These are phyloP conservation scores for Candida caryicola DNA, from an alignment of 805 yeast genomes.

Conservation along the genomic window DNA sequence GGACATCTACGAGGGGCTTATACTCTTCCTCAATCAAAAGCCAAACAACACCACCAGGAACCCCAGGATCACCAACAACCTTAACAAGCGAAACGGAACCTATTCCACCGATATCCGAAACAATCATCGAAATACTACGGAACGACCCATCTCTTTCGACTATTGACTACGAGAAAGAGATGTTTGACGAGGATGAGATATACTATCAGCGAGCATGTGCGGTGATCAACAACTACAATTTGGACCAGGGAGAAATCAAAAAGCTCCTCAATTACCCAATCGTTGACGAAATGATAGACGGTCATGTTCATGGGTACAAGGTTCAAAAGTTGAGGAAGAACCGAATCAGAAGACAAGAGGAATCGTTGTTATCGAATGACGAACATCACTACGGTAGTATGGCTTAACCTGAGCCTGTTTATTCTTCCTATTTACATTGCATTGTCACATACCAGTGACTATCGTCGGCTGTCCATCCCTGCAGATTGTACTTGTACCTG, in stretches of 20 bases:
- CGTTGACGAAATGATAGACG: constrained; percentile 39
- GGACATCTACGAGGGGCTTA: constrained; percentile 33
- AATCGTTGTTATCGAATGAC: constrained; percentile 11
- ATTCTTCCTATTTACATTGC: constrained; percentile 6
- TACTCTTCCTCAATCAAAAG: constrained; percentile 27
- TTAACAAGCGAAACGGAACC: constrained; percentile 3
- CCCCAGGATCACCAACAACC: constrained; percentile 19
- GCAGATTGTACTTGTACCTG: background rate
- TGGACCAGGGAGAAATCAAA: constrained; percentile 35
- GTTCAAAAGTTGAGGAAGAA: constrained; percentile 36
- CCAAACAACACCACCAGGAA: constrained; percentile 11
- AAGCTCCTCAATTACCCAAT: constrained; percentile 40
- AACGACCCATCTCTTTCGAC: constrained; percentile 8
- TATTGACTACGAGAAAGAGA: constrained; percentile 31
- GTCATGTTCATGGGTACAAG: constrained; percentile 42
- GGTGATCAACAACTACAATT: constrained; percentile 30
- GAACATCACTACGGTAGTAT: constrained; percentile 27
- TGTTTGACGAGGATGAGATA: constrained; percentile 37
- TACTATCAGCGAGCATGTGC: constrained; percentile 31
- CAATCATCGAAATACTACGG: constrained; percentile 6
- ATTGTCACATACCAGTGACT: background rate
- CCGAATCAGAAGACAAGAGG: constrained; percentile 15
- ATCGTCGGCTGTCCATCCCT: background rate
- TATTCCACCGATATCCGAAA: background rate
- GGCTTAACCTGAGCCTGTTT: constrained; percentile 13